Evolutionary conservation across 73 alveolate species (phyloP).

Genomic region (Paramecium sexaurelia): DNA sequence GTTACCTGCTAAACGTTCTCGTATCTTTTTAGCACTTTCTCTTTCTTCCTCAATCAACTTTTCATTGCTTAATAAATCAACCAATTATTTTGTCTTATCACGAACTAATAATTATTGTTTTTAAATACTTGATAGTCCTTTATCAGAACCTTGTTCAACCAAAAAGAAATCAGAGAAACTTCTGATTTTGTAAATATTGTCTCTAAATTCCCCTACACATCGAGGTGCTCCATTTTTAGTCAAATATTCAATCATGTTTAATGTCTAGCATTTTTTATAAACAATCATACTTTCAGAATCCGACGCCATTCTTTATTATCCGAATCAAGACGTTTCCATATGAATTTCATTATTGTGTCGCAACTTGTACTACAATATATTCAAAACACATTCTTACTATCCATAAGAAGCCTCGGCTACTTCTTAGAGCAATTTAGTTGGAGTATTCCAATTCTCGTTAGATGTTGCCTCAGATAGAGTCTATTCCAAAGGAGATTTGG

Average conservation of each 20-base stretch:
- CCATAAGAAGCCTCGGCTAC: constrained; percentile 54
- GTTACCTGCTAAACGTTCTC: constrained; percentile 46
- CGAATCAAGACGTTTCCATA: constrained; percentile 57
- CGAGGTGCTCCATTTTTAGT: constrained; percentile 55
- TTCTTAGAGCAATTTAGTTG: constrained; percentile 38
- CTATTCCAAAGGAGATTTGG: constrained; percentile 48
- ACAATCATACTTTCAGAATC: neutral
- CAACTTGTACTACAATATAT: neutral
- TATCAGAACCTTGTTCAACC: constrained; percentile 25
- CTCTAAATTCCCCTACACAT: constrained; percentile 42
- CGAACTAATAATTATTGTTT: neutral
- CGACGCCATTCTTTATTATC: constrained; percentile 55
- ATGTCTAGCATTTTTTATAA: neutral
- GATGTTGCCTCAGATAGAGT: constrained; percentile 35
- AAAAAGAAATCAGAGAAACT: constrained; percentile 45
- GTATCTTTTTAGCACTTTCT: constrained; percentile 51
- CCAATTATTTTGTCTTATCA: constrained; percentile 32
- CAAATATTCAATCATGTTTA: constrained; percentile 21
- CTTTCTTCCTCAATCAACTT: constrained; percentile 39
- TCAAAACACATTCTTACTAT: neutral
- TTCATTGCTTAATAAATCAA: constrained; percentile 26
- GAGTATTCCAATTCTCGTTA: constrained; percentile 55
- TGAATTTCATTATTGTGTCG: constrained; percentile 41
- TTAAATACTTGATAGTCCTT: constrained; percentile 31
- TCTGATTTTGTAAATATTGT: constrained; percentile 14